phyloP scores from a whole-genome alignment of 2,329 filamentous ascomycete species.

The Beauveria sp. region DNA sequence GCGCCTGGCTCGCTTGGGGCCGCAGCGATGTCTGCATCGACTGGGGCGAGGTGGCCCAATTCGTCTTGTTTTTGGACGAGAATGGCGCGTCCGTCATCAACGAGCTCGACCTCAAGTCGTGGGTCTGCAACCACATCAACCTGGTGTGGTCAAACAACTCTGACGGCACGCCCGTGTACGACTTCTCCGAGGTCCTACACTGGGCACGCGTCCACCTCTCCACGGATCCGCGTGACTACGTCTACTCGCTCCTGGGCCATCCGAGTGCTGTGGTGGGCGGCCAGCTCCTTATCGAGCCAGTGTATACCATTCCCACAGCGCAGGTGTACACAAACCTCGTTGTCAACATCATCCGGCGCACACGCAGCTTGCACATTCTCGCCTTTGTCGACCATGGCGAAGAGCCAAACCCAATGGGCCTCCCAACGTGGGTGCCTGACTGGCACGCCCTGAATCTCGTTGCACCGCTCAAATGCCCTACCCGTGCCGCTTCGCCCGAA shows the following conservation, averaged over 20 bases:
- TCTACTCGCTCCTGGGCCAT: constrained; percentile 11
- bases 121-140: constrained; percentile 12
- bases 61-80: constrained; percentile 8
- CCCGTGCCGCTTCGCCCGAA: not conserved
- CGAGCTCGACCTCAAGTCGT: constrained; percentile 9
- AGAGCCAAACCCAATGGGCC: not conserved
- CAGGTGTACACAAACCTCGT: constrained; percentile 8
- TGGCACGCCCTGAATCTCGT: constrained; percentile 11
- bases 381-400: constrained; percentile 11
- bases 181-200: constrained; percentile 10
- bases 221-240: constrained; percentile 10
- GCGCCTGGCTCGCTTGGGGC: constrained; percentile 8
- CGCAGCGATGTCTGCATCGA: constrained; percentile 4
- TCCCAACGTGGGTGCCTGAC: constrained; percentile 11
- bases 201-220: constrained; percentile 10
- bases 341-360: not conserved
- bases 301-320: not conserved
- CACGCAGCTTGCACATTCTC: constrained; percentile 8
- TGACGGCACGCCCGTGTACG: constrained; percentile 2
- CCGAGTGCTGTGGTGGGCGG: constrained; percentile 6
- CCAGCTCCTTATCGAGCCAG: not conserved
- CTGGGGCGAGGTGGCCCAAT: constrained; percentile 4
- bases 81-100: constrained; percentile 12
- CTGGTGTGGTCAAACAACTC: constrained; percentile 10
- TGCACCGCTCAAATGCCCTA: constrained; percentile 5